phyloP scores from a whole-genome alignment of 2,329 filamentous ascomycete genomes.

The Talaromyces sp. region DNA sequence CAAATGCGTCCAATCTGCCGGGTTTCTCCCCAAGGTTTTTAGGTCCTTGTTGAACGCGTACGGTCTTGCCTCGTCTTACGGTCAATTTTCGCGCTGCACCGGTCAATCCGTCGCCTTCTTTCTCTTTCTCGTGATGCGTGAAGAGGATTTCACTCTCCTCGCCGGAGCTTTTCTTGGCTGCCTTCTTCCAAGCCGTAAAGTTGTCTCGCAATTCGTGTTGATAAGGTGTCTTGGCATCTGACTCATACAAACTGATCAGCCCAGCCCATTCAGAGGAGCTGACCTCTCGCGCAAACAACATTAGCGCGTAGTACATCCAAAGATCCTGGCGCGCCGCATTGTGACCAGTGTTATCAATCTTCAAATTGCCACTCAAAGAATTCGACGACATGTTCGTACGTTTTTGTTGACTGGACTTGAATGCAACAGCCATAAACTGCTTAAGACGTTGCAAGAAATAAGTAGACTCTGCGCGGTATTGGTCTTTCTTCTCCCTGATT shows the following conservation, averaged over 20 bases:
- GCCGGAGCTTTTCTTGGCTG: conserved; percentile 68
- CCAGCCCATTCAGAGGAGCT: conserved; percentile 78
- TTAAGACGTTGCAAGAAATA: conserved; percentile 75
- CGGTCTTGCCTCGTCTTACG: conserved; percentile 87
- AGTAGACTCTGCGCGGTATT: conserved; percentile 73
- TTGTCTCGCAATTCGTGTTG: conserved; percentile 78
- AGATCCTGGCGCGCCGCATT: conserved; percentile 68
- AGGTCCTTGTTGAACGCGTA: conserved; percentile 44
- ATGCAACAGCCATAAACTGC: conserved; percentile 77
- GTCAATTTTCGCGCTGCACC: conserved; percentile 83
- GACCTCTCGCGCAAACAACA: conserved; percentile 84
- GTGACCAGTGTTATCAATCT: conserved; percentile 68
- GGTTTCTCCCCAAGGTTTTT: conserved; percentile 52
- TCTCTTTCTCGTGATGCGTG: conserved; percentile 83
- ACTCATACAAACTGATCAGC: conserved; percentile 75
- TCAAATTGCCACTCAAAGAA: conserved; percentile 46
- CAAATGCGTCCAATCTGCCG: conserved; percentile 69
- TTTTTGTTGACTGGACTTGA: conserved; percentile 70
- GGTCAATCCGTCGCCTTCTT: conserved; percentile 65
- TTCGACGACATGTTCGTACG: conserved; percentile 60
- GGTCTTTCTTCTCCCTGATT: conserved; percentile 88
- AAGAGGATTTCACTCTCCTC: conserved; percentile 86
- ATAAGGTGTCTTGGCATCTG: conserved; percentile 72
- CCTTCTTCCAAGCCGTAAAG: conserved; percentile 73
- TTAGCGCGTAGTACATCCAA: conserved; percentile 83